Conservation (phyloP, 345 rosid species). For the Leavenworthia alabamica region DNA sequence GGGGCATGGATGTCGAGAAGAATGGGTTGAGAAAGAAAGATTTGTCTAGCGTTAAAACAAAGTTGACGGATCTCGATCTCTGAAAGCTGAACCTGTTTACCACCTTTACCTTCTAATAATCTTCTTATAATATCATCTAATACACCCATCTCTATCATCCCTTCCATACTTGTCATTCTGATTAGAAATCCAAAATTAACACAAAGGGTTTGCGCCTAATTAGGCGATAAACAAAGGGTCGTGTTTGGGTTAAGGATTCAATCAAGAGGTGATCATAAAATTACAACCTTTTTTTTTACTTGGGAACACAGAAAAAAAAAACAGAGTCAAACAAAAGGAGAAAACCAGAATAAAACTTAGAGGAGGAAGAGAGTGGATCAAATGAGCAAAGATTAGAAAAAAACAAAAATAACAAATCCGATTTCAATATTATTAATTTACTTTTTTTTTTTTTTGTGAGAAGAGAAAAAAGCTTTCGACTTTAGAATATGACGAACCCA, state of each 20-base stretch:
- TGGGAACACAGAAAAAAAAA: slow-evolving; percentile 10
- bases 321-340: slow-evolving; percentile 24
- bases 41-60: slow-evolving; percentile 88
- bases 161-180: slow-evolving; percentile 53
- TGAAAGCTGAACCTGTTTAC: slow-evolving; percentile 91
- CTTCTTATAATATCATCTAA: slow-evolving; percentile 94
- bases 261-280: not conserved
- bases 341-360: slow-evolving; percentile 10
- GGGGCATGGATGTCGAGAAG: slow-evolving; percentile 86
- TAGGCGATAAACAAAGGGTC: slow-evolving; percentile 16
- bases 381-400: slow-evolving; percentile 11
- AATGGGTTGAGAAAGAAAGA: slow-evolving; percentile 76
- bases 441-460: too few relatives aligned
- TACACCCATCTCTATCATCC: slow-evolving; percentile 64
- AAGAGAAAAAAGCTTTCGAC: too few relatives aligned
- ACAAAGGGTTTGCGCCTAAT: slow-evolving; percentile 18
- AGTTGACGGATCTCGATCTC: slow-evolving; percentile 98
- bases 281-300: not conserved
- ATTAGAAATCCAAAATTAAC: slow-evolving; percentile 7
- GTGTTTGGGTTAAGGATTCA: not conserved
- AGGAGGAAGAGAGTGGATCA: slow-evolving; percentile 24
- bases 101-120: slow-evolving; percentile 83
- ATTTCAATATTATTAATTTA: not conserved
- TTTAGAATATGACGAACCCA: too few relatives aligned
- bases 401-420: slow-evolving; percentile 10